A percentile compares a stretch with the other conserved stretches of the same genome.
phyloP scores from a whole-genome alignment of 176 grass and related monocot species.

The Tillandsia fasciculata region DNA sequence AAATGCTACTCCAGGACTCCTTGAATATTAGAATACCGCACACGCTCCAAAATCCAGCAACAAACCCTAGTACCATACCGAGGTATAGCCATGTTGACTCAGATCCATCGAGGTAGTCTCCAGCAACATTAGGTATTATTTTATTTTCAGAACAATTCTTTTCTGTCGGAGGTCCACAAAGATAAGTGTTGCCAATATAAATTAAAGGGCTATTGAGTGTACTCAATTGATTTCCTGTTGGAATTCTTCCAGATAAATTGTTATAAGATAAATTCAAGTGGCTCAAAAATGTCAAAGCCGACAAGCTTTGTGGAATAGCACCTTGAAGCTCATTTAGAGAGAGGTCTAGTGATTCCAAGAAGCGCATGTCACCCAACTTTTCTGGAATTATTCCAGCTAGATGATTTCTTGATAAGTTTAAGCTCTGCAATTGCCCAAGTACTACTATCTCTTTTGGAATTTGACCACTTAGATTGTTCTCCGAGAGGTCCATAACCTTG shows the following conservation, averaged over 20 bases:
- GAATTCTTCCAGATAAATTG: slow-evolving; percentile 25
- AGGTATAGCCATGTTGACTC: neutral
- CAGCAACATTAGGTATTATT: no score
- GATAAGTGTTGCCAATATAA: slow-evolving; percentile 13
- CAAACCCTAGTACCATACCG: neutral
- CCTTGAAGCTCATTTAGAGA: neutral
- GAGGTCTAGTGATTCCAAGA: neutral
- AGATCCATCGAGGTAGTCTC: neutral
- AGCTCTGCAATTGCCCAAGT: slow-evolving; percentile 12
- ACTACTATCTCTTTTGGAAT: no score
- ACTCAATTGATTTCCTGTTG: slow-evolving; percentile 7
- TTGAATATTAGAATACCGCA: slow-evolving; percentile 6
- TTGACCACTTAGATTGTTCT: no score
- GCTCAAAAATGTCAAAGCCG: neutral
- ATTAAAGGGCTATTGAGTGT: slow-evolving; percentile 11
- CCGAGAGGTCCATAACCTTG: no score
- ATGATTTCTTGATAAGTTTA: slow-evolving; percentile 5
- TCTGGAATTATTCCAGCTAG: slow-evolving; percentile 16
- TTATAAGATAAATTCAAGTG: slow-evolving; percentile 29
- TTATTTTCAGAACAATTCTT: neutral
- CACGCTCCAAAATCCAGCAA: slow-evolving; percentile 12
- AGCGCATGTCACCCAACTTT: slow-evolving; percentile 1
- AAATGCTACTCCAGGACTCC: neutral
- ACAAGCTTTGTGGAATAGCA: neutral
- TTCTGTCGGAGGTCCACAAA: slow-evolving; percentile 19